These are phyloP conservation scores for Turnera subulata DNA, from an alignment of 345 rosid species.

Conservation along the genomic window DNA sequence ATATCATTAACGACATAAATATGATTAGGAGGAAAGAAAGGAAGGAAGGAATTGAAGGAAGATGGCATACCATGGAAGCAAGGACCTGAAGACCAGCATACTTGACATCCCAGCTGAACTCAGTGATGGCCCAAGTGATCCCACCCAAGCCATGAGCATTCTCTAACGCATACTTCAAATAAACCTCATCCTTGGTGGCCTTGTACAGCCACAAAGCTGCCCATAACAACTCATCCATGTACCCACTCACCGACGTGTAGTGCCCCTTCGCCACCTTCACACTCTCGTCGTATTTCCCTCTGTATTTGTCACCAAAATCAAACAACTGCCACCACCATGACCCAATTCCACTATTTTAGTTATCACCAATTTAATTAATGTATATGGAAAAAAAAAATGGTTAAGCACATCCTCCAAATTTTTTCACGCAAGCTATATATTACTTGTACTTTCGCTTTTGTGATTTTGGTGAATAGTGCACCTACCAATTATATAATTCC, in stretches of 20 bases:
- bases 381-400: too few relatives aligned
- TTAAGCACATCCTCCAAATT: too few relatives aligned
- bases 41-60: not conserved
- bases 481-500: constrained; percentile 5
- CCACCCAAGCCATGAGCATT: constrained; percentile 74
- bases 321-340: constrained; percentile 49
- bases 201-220: constrained; percentile 85
- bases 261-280: constrained; percentile 70
- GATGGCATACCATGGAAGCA: constrained; percentile 79
- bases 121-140: constrained; percentile 81
- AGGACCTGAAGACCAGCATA: constrained; percentile 77
- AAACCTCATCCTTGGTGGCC: constrained; percentile 77
- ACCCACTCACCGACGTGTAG: constrained; percentile 92
- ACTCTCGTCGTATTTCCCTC: constrained; percentile 80
- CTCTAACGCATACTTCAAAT: constrained; percentile 47
- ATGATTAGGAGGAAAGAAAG: not conserved
- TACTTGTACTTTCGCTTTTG: too few relatives aligned
- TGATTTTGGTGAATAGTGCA: constrained; percentile 14
- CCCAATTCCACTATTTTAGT: not conserved
- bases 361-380: too few relatives aligned
- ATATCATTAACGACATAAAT: too few relatives aligned
- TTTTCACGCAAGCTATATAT: too few relatives aligned
- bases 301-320: constrained; percentile 69
- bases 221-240: constrained; percentile 95
- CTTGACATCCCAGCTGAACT: constrained; percentile 99